These are phyloP conservation scores for Syncephalastrum monosporum DNA, from an alignment of 371 early-diverging fungal species.

Conservation along the genomic window DNA sequence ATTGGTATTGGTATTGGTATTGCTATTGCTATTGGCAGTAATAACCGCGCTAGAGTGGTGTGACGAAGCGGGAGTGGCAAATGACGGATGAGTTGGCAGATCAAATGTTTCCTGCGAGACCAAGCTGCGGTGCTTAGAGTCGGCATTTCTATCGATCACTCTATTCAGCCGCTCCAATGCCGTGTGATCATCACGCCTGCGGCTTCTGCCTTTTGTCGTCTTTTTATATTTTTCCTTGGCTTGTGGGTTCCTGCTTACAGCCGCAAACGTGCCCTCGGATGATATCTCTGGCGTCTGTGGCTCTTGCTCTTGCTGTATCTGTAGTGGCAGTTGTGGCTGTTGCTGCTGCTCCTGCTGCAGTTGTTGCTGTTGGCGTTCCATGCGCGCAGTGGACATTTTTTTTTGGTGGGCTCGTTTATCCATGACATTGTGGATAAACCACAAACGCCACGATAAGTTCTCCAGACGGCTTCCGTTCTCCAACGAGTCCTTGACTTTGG, in stretches of 20 bases:
- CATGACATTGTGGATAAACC: conserved; percentile 73
- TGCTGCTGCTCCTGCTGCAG: background rate
- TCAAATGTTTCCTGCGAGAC: background rate
- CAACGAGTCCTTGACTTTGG: conserved; percentile 87
- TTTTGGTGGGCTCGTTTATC: conserved; percentile 9
- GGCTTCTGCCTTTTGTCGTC: conserved; percentile 5
- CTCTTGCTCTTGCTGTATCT: background rate
- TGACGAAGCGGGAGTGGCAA: background rate
- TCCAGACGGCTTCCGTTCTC: conserved; percentile 85
- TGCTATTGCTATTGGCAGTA: background rate
- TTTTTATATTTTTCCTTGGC: conserved; percentile 3
- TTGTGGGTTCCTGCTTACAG: background rate
- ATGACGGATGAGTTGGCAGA: background rate
- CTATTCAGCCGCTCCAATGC: no score
- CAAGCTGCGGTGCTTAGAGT: background rate
- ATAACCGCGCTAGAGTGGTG: background rate
- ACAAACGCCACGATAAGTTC: conserved; percentile 87
- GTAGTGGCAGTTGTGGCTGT: no score
- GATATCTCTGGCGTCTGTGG: no score
- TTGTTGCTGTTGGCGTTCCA: conserved; percentile 6
- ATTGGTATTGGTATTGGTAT: background rate
- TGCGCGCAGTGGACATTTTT: conserved; percentile 2
- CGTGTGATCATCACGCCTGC: background rate
- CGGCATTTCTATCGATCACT: background rate
- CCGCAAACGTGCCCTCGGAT: no score